Conservation (phyloP, 2,329 filamentous ascomycete species). For the Beauveria bassiana region DNA sequence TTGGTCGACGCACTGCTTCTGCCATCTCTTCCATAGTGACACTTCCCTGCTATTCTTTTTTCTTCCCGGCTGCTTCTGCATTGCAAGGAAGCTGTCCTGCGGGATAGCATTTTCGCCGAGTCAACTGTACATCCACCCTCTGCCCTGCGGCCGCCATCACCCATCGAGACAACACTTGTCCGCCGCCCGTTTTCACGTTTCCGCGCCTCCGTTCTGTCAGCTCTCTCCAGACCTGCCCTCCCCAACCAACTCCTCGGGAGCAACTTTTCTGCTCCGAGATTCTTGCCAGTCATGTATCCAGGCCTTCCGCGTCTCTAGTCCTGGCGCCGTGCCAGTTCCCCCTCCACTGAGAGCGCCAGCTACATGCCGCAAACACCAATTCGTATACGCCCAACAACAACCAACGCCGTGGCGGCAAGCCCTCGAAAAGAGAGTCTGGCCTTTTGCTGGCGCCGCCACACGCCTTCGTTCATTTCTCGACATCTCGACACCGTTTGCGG, state of each 20-base stretch:
- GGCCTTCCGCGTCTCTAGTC: constrained; percentile 36
- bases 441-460: background rate
- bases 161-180: background rate
- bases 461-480: background rate
- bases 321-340: constrained; percentile 36
- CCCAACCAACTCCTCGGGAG: background rate
- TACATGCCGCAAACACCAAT: constrained; percentile 9
- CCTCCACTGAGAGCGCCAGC: constrained; percentile 1
- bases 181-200: background rate
- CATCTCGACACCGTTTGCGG: background rate
- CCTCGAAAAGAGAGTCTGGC: background rate
- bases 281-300: constrained; percentile 37
- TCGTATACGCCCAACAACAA: background rate
- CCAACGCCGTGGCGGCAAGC: constrained; percentile 1
- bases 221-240: background rate
- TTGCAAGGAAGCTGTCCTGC: background rate
- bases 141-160: background rate
- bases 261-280: background rate
- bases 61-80: background rate
- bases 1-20: background rate
- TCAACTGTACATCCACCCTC: background rate
- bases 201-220: background rate
- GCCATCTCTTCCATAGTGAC: background rate
- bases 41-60: background rate
- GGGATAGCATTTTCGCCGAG: background rate